Evolutionary conservation across 2,329 filamentous ascomycete species (phyloP).

Genomic region (Nothopassalora personata): DNA sequence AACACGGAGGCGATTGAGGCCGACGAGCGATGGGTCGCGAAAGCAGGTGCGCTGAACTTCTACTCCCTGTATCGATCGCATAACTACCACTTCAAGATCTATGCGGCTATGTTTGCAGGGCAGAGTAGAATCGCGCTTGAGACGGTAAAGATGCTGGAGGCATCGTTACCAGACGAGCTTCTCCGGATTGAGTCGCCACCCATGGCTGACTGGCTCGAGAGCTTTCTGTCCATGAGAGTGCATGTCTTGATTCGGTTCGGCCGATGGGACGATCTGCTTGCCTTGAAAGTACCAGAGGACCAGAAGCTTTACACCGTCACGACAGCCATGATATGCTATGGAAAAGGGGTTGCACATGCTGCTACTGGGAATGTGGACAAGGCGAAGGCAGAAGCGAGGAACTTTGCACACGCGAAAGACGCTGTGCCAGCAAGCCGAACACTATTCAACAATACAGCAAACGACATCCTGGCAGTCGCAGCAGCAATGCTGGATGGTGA

Average conservation of each 20-base stretch:
- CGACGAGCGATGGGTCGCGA: constrained; percentile 60
- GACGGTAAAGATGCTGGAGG: constrained; percentile 55
- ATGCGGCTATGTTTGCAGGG: constrained; percentile 72
- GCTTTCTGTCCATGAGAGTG: constrained; percentile 60
- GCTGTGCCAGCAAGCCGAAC: constrained; percentile 56
- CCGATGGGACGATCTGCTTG: constrained; percentile 61
- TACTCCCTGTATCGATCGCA: constrained; percentile 73
- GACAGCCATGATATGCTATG: constrained; percentile 64
- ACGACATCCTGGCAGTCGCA: constrained; percentile 57
- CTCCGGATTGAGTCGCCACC: constrained; percentile 61
- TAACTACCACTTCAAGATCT: constrained; percentile 69
- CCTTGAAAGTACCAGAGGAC: constrained; percentile 54
- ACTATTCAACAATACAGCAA: constrained; percentile 63
- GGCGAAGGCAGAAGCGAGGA: constrained; percentile 48
- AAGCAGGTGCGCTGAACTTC: constrained; percentile 61
- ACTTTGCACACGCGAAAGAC: constrained; percentile 50
- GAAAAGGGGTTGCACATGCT: constrained; percentile 61
- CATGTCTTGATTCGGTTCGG: constrained; percentile 72
- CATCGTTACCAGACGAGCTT: constrained; percentile 57
- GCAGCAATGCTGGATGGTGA: constrained; percentile 66
- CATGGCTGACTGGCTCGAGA: constrained; percentile 76
- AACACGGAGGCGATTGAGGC: constrained; percentile 63
- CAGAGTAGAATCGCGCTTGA: constrained; percentile 59
- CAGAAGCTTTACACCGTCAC: constrained; percentile 61
- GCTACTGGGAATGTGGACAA: constrained; percentile 51